Evolutionary conservation across 345 rosid species (phyloP), one percentile per base, ranked within the genome.

Genomic region (Populus davidiana): DNA sequence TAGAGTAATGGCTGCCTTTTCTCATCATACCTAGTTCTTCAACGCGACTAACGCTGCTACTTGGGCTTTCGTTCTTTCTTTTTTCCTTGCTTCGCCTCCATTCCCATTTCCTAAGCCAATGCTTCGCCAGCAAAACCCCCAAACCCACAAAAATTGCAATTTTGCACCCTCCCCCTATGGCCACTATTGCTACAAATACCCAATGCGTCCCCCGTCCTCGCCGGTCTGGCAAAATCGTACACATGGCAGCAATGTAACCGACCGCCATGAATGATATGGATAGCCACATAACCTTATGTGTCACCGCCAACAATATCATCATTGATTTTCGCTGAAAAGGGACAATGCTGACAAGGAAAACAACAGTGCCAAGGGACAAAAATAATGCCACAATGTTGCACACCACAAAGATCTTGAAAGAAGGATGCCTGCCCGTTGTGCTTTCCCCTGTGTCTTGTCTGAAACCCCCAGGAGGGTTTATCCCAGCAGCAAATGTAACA

Each of bases 381-480:
- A 91, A 89, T 12, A 91, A 70, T 6, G 92, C 94, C 11, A 88
- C 69, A 20, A 84, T 76, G 86, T 91, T 88, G 85, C 92, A 88
- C 39, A 88, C 82, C 50, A 71, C 81, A 69, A 91, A 91, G 41
- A 91, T 87, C 56, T 91, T 89, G 50, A 91, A 88, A 20, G 91
- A 79, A 2, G 81, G 35, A 8, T 73, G 71, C 29, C 31, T 83
- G 0, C 89, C 93, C 67, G 76, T 67, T 0, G 70, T 8, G 9
- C 81, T 75, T 75, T 80, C 83, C 20, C 95, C 93, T 2, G 74
- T 87, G 0, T 0, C 64, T 67, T 91, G 82, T 75, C 85, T 72
- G 27, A 89, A 84, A 1, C 93, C 93, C 0, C 95, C 95, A 0
- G 93, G 95, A n/a, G 95, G 95, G 75, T 86, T 89, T 75, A 88